Percentiles rank a stretch among this genome's conserved stretches.
Evolutionary conservation across 441 rosid genomes (phyloP).

Genomic region (Dalechampia spathulata): DNA sequence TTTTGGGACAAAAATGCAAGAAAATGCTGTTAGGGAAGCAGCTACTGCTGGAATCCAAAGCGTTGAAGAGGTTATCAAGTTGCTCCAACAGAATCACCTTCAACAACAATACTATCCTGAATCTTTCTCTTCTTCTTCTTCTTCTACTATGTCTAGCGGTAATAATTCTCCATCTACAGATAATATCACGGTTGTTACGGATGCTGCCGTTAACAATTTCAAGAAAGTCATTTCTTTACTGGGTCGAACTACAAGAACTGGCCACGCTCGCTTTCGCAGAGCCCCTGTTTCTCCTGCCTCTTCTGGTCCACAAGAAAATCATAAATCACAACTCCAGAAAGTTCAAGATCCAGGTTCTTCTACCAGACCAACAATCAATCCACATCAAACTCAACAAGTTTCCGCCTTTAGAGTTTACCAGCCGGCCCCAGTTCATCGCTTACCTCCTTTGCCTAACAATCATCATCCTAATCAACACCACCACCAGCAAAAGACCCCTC

Average conservation of each 20-base stretch:
- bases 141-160: neutral
- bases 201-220: slow-evolving; percentile 67
- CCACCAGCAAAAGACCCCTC: slow-evolving; percentile 17
- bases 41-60: slow-evolving; percentile 71
- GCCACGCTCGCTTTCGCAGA: slow-evolving; percentile 85
- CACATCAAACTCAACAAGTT: slow-evolving; percentile 30
- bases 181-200: slow-evolving; percentile 54
- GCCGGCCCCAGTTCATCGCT: slow-evolving; percentile 52
- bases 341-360: slow-evolving; percentile 18
- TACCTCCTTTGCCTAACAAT: slow-evolving; percentile 66
- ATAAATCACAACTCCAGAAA: slow-evolving; percentile 33
- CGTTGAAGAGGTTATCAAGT: slow-evolving; percentile 60
- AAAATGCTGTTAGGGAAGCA: slow-evolving; percentile 56
- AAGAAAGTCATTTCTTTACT: slow-evolving; percentile 68
- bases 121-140: slow-evolving; percentile 12
- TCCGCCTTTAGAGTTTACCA: slow-evolving; percentile 67
- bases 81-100: slow-evolving; percentile 37
- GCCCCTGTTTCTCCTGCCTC: slow-evolving; percentile 41
- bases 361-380: slow-evolving; percentile 4
- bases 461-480: slow-evolving; percentile 16
- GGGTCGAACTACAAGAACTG: slow-evolving; percentile 45
- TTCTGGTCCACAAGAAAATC: slow-evolving; percentile 47
- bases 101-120: slow-evolving; percentile 20
- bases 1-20: slow-evolving; percentile 38
- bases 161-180: slow-evolving; percentile 11